These are phyloP conservation scores for Ceratocystis albifundus DNA, from an alignment of 2,329 filamentous ascomycete genomes.

Conservation along the genomic window DNA sequence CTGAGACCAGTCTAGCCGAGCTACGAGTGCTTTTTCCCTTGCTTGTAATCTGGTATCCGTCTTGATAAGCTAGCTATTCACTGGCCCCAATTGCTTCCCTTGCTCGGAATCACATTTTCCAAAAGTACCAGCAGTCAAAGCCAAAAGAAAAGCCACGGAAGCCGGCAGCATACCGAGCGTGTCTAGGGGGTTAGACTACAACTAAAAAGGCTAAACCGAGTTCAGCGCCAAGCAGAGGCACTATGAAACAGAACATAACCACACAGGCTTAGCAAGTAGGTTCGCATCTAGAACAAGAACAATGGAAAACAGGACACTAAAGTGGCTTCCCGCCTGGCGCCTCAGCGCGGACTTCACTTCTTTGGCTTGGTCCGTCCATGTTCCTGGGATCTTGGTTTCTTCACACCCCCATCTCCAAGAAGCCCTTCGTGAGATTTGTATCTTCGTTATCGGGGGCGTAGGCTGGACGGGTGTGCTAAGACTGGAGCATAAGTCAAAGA, in stretches of 20 bases:
- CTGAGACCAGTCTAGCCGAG: not conserved
- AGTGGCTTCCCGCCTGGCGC: not conserved
- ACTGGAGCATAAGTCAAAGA: no score
- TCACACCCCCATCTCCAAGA: not conserved
- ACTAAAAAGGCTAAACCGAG: not conserved
- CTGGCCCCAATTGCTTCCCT: not conserved
- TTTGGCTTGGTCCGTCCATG: not conserved
- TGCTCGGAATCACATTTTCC: not conserved
- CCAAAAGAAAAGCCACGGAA: constrained; percentile 5
- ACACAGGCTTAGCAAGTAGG: not conserved
- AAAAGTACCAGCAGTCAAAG: not conserved
- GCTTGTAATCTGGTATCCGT: not conserved
- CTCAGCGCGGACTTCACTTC: not conserved
- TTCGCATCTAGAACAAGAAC: not conserved
- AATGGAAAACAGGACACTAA: not conserved
- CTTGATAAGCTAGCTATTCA: not conserved
- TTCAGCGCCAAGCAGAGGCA: not conserved
- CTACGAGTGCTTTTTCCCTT: not conserved
- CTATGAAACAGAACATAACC: not conserved
- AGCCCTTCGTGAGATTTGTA: not conserved
- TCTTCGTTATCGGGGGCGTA: not conserved
- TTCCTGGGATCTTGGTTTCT: not conserved
- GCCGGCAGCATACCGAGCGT: not conserved
- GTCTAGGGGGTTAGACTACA: not conserved
- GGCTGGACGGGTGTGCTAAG: no score